Percentiles rank a stretch among this genome's conserved stretches.
These are phyloP conservation scores for Ensete ventricosum DNA, from an alignment of 176 grass and related monocot genomes.

Conservation along the genomic window DNA sequence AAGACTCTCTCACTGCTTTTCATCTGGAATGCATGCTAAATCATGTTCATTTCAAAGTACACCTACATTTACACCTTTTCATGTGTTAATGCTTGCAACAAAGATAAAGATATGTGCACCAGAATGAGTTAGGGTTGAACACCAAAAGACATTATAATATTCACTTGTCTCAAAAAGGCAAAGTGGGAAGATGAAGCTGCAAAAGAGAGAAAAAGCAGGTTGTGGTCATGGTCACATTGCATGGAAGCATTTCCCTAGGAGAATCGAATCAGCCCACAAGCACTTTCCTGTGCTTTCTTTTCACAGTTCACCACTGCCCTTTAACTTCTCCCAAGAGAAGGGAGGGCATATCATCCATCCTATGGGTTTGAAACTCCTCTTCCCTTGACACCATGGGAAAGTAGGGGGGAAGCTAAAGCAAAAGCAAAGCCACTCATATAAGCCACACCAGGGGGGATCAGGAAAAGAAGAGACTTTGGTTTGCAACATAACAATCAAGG, in stretches of 20 bases:
- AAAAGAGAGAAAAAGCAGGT: too few species aligned
- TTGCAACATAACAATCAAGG: slow-evolving; percentile 33
- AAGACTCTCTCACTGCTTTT: too few species aligned
- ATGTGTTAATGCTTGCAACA: too few species aligned
- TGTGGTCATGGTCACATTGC: slow-evolving; percentile 19
- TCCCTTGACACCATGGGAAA: background rate
- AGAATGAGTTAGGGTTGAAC: too few species aligned
- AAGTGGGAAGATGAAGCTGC: too few species aligned
- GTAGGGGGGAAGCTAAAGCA: slow-evolving; percentile 6
- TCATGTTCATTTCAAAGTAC: too few species aligned
- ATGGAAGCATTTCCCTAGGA: slow-evolving; percentile 84
- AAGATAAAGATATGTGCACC: too few species aligned
- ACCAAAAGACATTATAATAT: too few species aligned
- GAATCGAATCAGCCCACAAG: slow-evolving; percentile 43
- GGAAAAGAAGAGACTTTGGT: slow-evolving; percentile 37
- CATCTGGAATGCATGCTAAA: too few species aligned
- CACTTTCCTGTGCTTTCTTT: slow-evolving; percentile 19
- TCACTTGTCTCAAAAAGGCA: too few species aligned
- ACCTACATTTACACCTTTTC: too few species aligned
- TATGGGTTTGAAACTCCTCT: slow-evolving; percentile 50
- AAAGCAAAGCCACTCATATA: slow-evolving; percentile 75
- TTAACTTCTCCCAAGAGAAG: slow-evolving; percentile 80
- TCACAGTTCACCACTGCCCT: slow-evolving; percentile 27
- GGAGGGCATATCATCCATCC: slow-evolving; percentile 65
- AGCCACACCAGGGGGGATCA: slow-evolving; percentile 46